Evolutionary conservation across 75 land plant genomes (phyloP).

Genomic region (Ceratopteris richardii): DNA sequence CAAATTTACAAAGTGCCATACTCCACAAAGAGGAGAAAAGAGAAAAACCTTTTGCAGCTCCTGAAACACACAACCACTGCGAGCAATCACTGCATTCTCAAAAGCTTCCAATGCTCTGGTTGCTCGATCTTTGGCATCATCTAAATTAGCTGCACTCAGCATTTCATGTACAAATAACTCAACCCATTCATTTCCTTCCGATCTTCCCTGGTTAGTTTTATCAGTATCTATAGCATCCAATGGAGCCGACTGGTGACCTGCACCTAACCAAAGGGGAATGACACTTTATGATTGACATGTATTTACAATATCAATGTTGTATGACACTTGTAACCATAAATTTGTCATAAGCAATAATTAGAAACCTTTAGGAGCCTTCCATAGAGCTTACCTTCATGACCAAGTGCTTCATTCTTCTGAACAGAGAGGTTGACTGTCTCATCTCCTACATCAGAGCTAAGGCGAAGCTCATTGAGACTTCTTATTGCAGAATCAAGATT

Average conservation of each 20-base stretch:
- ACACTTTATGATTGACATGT: too few relatives aligned
- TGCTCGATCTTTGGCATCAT: conserved; percentile 75
- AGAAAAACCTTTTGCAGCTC: conserved; percentile 49
- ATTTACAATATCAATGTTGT: too few relatives aligned
- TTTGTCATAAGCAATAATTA: too few relatives aligned
- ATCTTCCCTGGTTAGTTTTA: conserved; percentile 7
- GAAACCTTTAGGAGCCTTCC: too few relatives aligned
- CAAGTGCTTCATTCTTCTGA: not conserved
- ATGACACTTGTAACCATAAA: too few relatives aligned
- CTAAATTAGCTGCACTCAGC: conserved; percentile 60
- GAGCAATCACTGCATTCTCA: conserved; percentile 58
- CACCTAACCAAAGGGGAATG: not conserved
- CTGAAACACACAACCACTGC: conserved; percentile 41
- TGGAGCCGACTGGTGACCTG: conserved; percentile 1
- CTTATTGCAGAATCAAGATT: conserved; percentile 82
- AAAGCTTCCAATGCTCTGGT: conserved; percentile 59
- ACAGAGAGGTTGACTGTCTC: not conserved
- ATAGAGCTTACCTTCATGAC: too few relatives aligned
- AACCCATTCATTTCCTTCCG: conserved; percentile 85
- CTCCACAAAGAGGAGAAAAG: not conserved
- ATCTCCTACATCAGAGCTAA: conserved; percentile 24
- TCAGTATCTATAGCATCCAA: conserved; percentile 7
- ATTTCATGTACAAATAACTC: conserved; percentile 81
- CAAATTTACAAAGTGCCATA: not conserved
- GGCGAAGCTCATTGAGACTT: conserved; percentile 63